Evolutionary conservation across 2,329 filamentous ascomycete genomes (phyloP).

Genomic region (Monascus ruber): DNA sequence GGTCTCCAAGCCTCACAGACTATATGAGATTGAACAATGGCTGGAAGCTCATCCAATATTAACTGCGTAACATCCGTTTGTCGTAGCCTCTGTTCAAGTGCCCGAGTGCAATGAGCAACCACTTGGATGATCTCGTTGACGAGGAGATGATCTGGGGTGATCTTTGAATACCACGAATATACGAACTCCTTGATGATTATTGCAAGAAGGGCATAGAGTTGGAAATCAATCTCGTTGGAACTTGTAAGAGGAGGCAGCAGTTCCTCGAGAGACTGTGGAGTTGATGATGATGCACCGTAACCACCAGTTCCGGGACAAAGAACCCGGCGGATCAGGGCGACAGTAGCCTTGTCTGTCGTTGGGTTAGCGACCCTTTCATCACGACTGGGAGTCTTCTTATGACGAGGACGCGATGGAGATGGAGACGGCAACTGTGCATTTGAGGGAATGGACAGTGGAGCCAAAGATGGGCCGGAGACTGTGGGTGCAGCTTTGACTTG

Average conservation of each 20-base stretch:
- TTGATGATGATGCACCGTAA: slow-evolving; percentile 36
- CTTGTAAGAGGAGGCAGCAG: slow-evolving; percentile 84
- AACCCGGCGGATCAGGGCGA: slow-evolving; percentile 67
- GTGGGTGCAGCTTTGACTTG: slow-evolving; percentile 26
- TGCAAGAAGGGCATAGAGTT: slow-evolving; percentile 85
- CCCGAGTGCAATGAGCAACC: slow-evolving; percentile 82
- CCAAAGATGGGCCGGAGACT: slow-evolving; percentile 25
- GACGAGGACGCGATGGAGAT: slow-evolving; percentile 19
- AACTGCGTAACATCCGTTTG: slow-evolving; percentile 73
- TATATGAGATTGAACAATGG: slow-evolving; percentile 68
- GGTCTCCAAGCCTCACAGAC: slow-evolving; percentile 45
- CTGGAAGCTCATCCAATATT: slow-evolving; percentile 77
- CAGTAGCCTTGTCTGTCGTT: slow-evolving; percentile 67
- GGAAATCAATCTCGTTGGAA: slow-evolving; percentile 83
- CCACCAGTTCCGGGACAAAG: slow-evolving; percentile 57
- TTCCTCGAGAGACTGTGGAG: slow-evolving; percentile 59
- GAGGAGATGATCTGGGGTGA: slow-evolving; percentile 82
- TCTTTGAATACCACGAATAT: slow-evolving; percentile 82
- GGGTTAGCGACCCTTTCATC: slow-evolving; percentile 28
- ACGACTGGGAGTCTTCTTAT: slow-evolving; percentile 25
- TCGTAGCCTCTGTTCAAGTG: slow-evolving; percentile 73
- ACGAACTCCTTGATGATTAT: slow-evolving; percentile 85
- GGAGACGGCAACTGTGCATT: slow-evolving; percentile 17
- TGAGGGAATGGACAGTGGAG: slow-evolving; percentile 13
- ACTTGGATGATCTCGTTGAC: slow-evolving; percentile 79